Conservation (phyloP, 1,284 basidiomycete genomes). For the Sporisorium exsertum region DNA sequence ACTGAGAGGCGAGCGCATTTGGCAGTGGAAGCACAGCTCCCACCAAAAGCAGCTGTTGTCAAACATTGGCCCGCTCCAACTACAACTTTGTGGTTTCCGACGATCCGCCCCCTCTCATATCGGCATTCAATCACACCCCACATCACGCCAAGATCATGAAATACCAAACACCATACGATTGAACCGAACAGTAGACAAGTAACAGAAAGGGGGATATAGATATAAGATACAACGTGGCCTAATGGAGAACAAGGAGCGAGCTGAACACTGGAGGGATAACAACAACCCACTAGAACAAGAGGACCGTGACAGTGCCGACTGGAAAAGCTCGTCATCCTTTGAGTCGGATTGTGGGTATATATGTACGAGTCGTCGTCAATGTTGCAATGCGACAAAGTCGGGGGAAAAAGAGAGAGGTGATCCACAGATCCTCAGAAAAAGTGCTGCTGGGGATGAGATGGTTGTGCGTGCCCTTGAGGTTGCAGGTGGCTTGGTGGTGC, state of each 20-base stretch:
- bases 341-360: slow-evolving; percentile 12
- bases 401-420: not conserved
- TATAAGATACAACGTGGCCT: slow-evolving; percentile 1
- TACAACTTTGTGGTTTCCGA: not conserved
- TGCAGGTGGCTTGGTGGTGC: slow-evolving; percentile 17
- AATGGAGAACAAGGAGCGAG: not conserved
- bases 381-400: not conserved
- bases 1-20: not conserved
- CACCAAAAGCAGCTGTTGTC: not conserved
- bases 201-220: not conserved
- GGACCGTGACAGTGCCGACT: not conserved
- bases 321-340: slow-evolving; percentile 2
- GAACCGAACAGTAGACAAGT: not conserved
- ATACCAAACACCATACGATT: not conserved
- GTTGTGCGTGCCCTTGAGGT: slow-evolving; percentile 11
- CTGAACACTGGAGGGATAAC: not conserved
- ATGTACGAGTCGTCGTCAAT: not conserved
- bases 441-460: slow-evolving; percentile 25
- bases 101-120: not conserved
- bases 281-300: not conserved
- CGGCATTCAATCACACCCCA: not conserved
- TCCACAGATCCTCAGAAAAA: slow-evolving; percentile 25
- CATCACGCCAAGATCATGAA: not conserved
- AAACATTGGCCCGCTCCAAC: not conserved
- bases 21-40: not conserved